Evolutionary conservation across 139 green algal genomes (phyloP), one percentile per base, ranked within the genome.

Genomic region (Deuterostichococcus epilithicus): DNA sequence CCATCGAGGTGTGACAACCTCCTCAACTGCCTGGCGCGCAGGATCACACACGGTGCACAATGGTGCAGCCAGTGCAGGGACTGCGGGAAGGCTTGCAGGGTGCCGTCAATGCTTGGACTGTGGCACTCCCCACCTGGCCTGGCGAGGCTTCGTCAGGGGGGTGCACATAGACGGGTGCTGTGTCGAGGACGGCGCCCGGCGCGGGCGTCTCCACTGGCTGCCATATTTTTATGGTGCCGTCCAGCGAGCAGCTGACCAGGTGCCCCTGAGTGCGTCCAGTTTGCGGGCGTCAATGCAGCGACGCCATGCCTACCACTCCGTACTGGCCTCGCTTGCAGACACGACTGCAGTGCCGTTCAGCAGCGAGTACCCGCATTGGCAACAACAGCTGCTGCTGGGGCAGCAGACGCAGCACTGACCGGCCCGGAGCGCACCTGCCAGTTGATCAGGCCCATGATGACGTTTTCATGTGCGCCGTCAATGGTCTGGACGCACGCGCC

Each of bases 221-320:
- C 82, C 88, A 86, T 30, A 90, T 76, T 77, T 88, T 88, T 35
- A 92, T 80, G 2, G 76, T 76, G 58, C 89, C 87, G 70, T 96
- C 91, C 58, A 97, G 45, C 22, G 80, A 83, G 58, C 70, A 89
- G 59, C 70, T 90, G 18, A 90, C 77, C n/a, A 94, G 66, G 76
- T 91, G 79, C 22, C 78, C 75, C 83, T 81, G 77, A 5, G 20
- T 8, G 42, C 42, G 42, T 8, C 10, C 10, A 13, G n/a, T n/a
- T n/a, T n/a, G n/a, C n/a, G n/a, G n/a, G n/a, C n/a, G n/a, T n/a
- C n/a, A n/a, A n/a, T n/a, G n/a, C n/a, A n/a, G n/a, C n/a, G n/a
- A n/a, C n/a, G n/a, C n/a, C n/a, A n/a, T n/a, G n/a, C n/a, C n/a
- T n/a, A n/a, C n/a, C n/a, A n/a, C n/a, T n/a, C n/a, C n/a, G n/a